Evolutionary conservation across 345 rosid species (phyloP).

Genomic region (Laguncularia racemosa): DNA sequence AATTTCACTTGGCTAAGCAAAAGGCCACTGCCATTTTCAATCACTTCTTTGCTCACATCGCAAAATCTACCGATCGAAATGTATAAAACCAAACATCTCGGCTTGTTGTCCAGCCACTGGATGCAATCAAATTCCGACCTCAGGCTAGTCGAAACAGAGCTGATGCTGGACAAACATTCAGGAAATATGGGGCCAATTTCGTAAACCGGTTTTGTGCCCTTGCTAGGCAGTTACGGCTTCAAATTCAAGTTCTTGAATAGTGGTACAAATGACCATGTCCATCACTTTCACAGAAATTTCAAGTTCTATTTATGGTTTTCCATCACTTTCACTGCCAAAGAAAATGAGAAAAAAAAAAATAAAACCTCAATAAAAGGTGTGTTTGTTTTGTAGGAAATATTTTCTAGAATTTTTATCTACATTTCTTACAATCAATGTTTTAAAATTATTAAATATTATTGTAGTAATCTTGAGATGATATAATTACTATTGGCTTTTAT

Average conservation of each 20-base stretch:
- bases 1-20: slow-evolving; percentile 34
- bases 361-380: too few relatives aligned
- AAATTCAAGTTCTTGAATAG: slow-evolving; percentile 53
- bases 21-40: slow-evolving; percentile 45
- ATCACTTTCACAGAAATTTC: slow-evolving; percentile 36
- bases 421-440: too few relatives aligned
- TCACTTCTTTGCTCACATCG: slow-evolving; percentile 30
- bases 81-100: slow-evolving; percentile 37
- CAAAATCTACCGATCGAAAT: slow-evolving; percentile 59
- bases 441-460: too few relatives aligned
- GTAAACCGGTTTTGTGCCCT: slow-evolving; percentile 29
- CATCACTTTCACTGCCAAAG: too few relatives aligned
- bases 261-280: slow-evolving; percentile 62
- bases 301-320: too few relatives aligned
- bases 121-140: slow-evolving; percentile 19
- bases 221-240: slow-evolving; percentile 37
- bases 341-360: too few relatives aligned
- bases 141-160: slow-evolving; percentile 49
- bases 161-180: slow-evolving; percentile 19
- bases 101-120: slow-evolving; percentile 37
- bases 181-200: slow-evolving; percentile 79
- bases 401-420: too few relatives aligned
- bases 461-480: too few relatives aligned
- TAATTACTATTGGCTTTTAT: too few relatives aligned
- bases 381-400: too few relatives aligned